Percentiles rank a stretch among this genome's conserved stretches.
Conservation (phyloP, 2,329 filamentous ascomycete species). For the Claviceps spartinae region DNA sequence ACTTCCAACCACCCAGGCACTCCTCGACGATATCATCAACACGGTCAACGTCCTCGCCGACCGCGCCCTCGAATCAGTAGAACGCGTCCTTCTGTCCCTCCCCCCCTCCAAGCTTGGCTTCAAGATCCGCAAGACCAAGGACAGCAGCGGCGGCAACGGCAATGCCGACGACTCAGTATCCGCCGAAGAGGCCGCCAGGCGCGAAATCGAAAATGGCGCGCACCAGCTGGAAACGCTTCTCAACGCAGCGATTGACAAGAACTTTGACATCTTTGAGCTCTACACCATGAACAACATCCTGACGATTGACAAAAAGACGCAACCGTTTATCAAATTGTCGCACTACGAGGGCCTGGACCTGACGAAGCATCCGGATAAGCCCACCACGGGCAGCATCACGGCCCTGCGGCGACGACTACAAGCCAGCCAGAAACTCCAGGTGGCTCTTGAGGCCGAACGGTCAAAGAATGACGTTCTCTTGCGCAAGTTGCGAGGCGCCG, state of each 20-base stretch:
- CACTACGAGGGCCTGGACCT: slow-evolving; percentile 67
- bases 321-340: slow-evolving; percentile 65
- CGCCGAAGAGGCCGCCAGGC: slow-evolving; percentile 28
- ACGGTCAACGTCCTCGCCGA: slow-evolving; percentile 88
- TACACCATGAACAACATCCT: slow-evolving; percentile 81
- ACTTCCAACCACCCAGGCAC: slow-evolving; percentile 40
- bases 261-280: slow-evolving; percentile 78
- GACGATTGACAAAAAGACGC: slow-evolving; percentile 52
- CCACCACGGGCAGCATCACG: slow-evolving; percentile 55
- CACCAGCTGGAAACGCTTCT: slow-evolving; percentile 75
- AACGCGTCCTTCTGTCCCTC: slow-evolving; percentile 63
- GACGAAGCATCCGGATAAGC: slow-evolving; percentile 17
- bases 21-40: slow-evolving; percentile 98
- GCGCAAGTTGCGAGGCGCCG: slow-evolving; percentile 39
- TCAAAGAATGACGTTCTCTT: slow-evolving; percentile 61
- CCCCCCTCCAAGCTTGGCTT: slow-evolving; percentile 75
- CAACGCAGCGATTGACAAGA: slow-evolving; percentile 68
- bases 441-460: slow-evolving; percentile 54
- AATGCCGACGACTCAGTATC: slow-evolving; percentile 8
- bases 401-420: slow-evolving; percentile 60
- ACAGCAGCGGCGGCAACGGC: not conserved
- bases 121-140: slow-evolving; percentile 23
- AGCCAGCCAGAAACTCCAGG: slow-evolving; percentile 65
- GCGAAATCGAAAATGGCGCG: slow-evolving; percentile 77
- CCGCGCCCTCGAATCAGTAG: slow-evolving; percentile 75